Evolutionary conservation across 1,284 basidiomycete species (phyloP).

Genomic region (Gyrodon tennesseensis): DNA sequence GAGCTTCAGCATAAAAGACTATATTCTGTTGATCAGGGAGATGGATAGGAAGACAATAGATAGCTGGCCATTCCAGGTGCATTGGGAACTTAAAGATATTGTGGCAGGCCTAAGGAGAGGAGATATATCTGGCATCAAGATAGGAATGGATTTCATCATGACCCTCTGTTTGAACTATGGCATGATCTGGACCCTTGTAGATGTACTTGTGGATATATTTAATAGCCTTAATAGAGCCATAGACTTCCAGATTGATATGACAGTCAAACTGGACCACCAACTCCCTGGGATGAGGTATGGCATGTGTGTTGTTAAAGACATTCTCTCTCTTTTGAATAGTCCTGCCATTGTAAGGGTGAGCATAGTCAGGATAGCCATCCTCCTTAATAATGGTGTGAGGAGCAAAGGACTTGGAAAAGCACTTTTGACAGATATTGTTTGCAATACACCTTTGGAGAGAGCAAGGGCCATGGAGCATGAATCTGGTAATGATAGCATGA

Average conservation of each 20-base stretch:
- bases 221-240: constrained; percentile 38
- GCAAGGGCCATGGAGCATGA: constrained; percentile 21
- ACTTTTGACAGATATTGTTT: constrained; percentile 16
- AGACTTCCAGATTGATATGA: constrained; percentile 53
- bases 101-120: constrained; percentile 23
- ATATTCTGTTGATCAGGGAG: constrained; percentile 43
- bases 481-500: constrained; percentile 3
- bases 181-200: constrained; percentile 47
- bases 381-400: constrained; percentile 16
- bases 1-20: constrained; percentile 38
- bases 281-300: not conserved
- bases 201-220: constrained; percentile 53
- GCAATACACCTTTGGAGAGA: constrained; percentile 19
- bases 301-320: constrained; percentile 20
- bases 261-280: constrained; percentile 41
- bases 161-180: constrained; percentile 29
- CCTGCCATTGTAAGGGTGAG: constrained; percentile 19
- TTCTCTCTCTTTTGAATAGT: constrained; percentile 9
- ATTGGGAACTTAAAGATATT: constrained; percentile 33
- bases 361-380: constrained; percentile 26
- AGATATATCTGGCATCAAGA: constrained; percentile 32
- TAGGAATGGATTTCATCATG: constrained; percentile 25
- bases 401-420: constrained; percentile 13
- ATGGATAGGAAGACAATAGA: constrained; percentile 27
- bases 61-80: constrained; percentile 28